Base-by-base conservation (phyloP, 1,139 yeast genomes). In the Kodamaea arcana region DNA sequence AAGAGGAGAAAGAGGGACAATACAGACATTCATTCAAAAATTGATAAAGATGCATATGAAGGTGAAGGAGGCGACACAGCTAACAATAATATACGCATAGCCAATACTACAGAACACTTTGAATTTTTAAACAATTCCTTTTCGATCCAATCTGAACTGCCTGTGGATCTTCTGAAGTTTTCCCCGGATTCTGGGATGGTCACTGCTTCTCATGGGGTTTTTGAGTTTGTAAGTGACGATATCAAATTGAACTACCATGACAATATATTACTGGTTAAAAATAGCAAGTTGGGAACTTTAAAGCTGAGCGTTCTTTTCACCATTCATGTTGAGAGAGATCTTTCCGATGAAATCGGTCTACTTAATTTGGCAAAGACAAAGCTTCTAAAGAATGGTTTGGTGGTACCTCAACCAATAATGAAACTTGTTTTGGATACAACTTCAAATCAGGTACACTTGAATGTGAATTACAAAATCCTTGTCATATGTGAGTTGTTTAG, bases 401-500 rank as follows among this genome's bases (percentile, higher is more conserved):
- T 27, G 1, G 35, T 40, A 2, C 18, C 24, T 12, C 25, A 39
- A 4, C 48, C 48, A 3, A 17, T 33, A 7, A 22, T 44, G 23
- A 33, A 31, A 16, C 23, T 45, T 7, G 14, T 20, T 6, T 34
- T 44, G 8, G 27, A 40, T 24, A 10, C 28, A 12, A 22, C 11
- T 6, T 28, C 28, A 6, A 33, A 35, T 18, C 24, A 14, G 10
- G 32, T 46, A 4, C 14, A 22, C 4, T 32, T 45, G 7, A 15
- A 34, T 4, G 32, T 47, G 11, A 26, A 29, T 4, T 45, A 41
- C 32, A 22, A 34, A 4, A 30, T 47, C 12, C 17, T 21, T 11
- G 29, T 34, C 3, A 22, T 28, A 5, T 39, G 47, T 29, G 45
- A 42, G 14, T 35, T 46, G n/a, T 44, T 38, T 27, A 16, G 35